Evolutionary conservation across 495 filamentous ascomycete species (phyloP), one percentile per base, ranked within the genome.

Genomic region (Wilcoxina mikolae): DNA sequence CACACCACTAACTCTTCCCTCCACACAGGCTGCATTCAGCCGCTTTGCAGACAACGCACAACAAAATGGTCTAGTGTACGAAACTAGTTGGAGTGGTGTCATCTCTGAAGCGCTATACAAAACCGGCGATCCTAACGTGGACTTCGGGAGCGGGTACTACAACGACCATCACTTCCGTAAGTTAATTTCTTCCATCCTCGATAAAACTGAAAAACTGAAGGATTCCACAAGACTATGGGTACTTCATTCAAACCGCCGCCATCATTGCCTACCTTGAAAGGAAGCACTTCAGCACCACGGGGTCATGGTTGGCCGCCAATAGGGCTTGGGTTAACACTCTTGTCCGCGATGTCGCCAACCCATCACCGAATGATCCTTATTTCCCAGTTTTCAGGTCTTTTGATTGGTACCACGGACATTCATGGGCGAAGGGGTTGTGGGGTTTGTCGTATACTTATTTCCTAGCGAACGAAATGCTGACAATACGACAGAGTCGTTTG

Each of bases 321-420:
- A 39, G 12, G 4, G 28, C 43, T 12, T 50, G 24, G 29, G 44
- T 58, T 57, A 86, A 94, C 66, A 80, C 56, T 22, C 74, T 93
- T 25, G 78, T 88, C 41, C 78, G 85, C 23, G 85, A 91, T 61
- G 72, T 80, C 26, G 79, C 86, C 51, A 95, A 93, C 62, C 81
- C 90, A 0, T 78, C 76, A 42, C 52, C 73, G 2, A 58, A 71
- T 28, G 89, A 95, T 65, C 72, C 72, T 11, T 77, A 76, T 59
- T 96, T 94, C 72, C 89, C 90, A 0, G 80, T 87, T 62, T 87
- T 74, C 23, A 79, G 90, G 23, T 74, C 68, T 47, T 95, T 95
- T 61, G 90, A 96, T 68, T 95, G 88, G 88, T 95, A 77, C 71
- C 79, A 93, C 65, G 90, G 90, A 5, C 90, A 96, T 73, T 87